Conservation (phyloP, 371 early-diverging fungal genomes). For the Mucor piriformis region DNA sequence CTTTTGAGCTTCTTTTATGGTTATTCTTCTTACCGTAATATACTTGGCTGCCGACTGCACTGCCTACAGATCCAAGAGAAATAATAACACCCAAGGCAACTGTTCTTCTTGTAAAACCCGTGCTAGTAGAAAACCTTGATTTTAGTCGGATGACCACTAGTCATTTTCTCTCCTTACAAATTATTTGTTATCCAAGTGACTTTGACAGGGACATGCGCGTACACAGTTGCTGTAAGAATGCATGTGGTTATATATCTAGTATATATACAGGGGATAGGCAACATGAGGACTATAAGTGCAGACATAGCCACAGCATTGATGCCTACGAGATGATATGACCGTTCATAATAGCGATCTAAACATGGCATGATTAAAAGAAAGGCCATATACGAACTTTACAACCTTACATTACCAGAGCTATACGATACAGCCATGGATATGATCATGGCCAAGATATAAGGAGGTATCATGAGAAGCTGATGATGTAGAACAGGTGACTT, state of each 20-base stretch:
- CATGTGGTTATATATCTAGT: slow-evolving; percentile 25
- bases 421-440: slow-evolving; percentile 25
- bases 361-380: neutral
- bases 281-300: neutral
- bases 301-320: slow-evolving; percentile 28
- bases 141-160: neutral
- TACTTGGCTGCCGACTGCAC: slow-evolving; percentile 44
- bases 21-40: slow-evolving; percentile 27
- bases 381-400: neutral
- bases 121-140: slow-evolving; percentile 13
- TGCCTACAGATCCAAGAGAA: slow-evolving; percentile 45
- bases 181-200: slow-evolving; percentile 49
- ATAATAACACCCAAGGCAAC: slow-evolving; percentile 43
- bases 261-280: neutral
- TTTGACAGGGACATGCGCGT: slow-evolving; percentile 41
- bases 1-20: neutral
- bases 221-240: slow-evolving; percentile 32
- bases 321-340: slow-evolving; percentile 36
- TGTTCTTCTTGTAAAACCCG: slow-evolving; percentile 45
- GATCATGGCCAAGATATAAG: slow-evolving; percentile 33
- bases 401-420: slow-evolving; percentile 30
- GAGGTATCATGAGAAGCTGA: slow-evolving; percentile 32
- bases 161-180: slow-evolving; percentile 21
- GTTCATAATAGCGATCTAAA: slow-evolving; percentile 25
- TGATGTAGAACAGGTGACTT: slow-evolving; percentile 17